Conservation (phyloP, 176 grass and related monocot genomes). For the Aegilops sharonensis region DNA sequence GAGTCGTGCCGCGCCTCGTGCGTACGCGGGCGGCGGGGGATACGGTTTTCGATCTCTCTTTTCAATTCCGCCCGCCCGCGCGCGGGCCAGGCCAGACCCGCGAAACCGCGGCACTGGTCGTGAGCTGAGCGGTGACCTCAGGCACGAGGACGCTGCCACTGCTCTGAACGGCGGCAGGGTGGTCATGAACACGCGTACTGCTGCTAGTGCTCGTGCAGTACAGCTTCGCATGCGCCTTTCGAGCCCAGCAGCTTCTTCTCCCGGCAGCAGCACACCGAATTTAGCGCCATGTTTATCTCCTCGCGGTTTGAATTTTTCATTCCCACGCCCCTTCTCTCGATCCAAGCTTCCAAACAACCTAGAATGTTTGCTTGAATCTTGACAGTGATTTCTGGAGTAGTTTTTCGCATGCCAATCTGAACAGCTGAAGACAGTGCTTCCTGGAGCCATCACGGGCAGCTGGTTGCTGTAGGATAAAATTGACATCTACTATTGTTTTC, state of each 20-base stretch:
- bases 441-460: background rate
- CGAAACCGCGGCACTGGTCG: background rate
- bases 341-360: background rate
- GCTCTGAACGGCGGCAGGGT: background rate
- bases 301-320: background rate
- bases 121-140: constrained; percentile 21
- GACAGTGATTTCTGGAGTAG: background rate
- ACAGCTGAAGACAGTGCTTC: background rate
- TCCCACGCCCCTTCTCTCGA: background rate
- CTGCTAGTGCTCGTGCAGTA: background rate
- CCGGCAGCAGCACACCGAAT: background rate
- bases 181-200: background rate
- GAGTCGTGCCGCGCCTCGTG: background rate
- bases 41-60: background rate
- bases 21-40: background rate
- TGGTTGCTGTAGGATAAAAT: background rate
- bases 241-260: background rate
- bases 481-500: no score
- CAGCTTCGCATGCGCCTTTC: background rate
- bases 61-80: background rate
- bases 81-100: background rate
- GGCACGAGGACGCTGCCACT: background rate
- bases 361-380: background rate
- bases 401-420: background rate
- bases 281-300: background rate